A percentile compares a stretch with the other conserved stretches of the same genome.
These are phyloP conservation scores for Dothiorella sarmentorum DNA, from an alignment of 2,329 filamentous ascomycete genomes.

Conservation along the genomic window DNA sequence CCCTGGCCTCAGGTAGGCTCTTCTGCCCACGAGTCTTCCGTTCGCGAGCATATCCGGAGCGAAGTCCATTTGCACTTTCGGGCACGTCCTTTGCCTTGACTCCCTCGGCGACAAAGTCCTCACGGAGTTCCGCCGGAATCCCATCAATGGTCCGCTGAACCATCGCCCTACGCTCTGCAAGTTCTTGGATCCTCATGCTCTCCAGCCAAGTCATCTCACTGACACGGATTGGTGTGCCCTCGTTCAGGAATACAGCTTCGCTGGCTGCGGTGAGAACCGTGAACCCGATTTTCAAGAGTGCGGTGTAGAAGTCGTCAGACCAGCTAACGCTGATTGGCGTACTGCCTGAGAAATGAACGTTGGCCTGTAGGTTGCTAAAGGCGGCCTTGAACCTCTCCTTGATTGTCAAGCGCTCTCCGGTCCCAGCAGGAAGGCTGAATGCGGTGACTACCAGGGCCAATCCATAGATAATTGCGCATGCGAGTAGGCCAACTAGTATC, in stretches of 20 bases:
- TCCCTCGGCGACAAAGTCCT: constrained; percentile 38
- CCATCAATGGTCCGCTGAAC: constrained; percentile 35
- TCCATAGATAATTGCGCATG: constrained; percentile 73
- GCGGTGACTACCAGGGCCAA: constrained; percentile 75
- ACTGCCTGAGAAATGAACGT: constrained; percentile 70
- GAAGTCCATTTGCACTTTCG: constrained; percentile 31
- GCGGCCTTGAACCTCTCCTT: constrained; percentile 65
- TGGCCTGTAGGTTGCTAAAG: constrained; percentile 88
- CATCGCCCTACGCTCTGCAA: constrained; percentile 53
- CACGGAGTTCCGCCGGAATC: constrained; percentile 43
- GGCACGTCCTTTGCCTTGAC: constrained; percentile 31
- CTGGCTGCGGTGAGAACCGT: constrained; percentile 87
- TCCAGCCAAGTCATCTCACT: constrained; percentile 86
- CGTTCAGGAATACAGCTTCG: constrained; percentile 92
- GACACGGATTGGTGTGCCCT: constrained; percentile 72
- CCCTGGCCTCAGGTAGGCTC: constrained; percentile 33
- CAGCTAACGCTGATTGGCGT: constrained; percentile 70
- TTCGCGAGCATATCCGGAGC: constrained; percentile 63
- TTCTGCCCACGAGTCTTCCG: constrained; percentile 57
- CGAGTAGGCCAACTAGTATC: constrained; percentile 72
- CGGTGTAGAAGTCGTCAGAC: constrained; percentile 94
- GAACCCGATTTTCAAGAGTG: constrained; percentile 81
- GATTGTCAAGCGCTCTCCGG: constrained; percentile 44
- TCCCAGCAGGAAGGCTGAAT: constrained; percentile 57
- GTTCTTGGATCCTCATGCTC: constrained; percentile 74